A percentile compares a stretch with the other conserved stretches of the same genome.
Evolutionary conservation across 73 alveolate species (phyloP).

Genomic region (Breviolum minutum): DNA sequence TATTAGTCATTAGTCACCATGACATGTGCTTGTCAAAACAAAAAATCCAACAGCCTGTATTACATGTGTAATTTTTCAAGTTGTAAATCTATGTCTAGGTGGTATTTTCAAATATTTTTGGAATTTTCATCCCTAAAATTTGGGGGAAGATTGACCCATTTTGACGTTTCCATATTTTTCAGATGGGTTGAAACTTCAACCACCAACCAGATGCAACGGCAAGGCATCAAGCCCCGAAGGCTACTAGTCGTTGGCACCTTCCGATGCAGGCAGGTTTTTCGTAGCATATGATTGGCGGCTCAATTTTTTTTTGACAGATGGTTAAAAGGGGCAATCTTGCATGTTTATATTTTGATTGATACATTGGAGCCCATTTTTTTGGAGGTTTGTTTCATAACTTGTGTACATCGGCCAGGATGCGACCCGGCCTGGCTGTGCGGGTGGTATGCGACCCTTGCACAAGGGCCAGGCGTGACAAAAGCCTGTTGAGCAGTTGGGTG

Average conservation of each 20-base stretch:
- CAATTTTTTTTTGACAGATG: too few relatives aligned
- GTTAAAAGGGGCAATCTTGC: background rate
- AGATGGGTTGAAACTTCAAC: too few relatives aligned
- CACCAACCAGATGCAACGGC: too few relatives aligned
- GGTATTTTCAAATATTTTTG: too few relatives aligned
- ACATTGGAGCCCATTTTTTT: background rate
- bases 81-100: too few relatives aligned
- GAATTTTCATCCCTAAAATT: too few relatives aligned
- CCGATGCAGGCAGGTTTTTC: constrained; percentile 22
- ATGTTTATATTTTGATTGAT: background rate
- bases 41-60: too few relatives aligned
- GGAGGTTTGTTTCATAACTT: background rate
- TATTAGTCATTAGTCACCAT: too few relatives aligned
- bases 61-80: too few relatives aligned
- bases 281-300: background rate
- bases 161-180: too few relatives aligned
- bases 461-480: constrained; percentile 12
- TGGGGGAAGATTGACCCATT: too few relatives aligned
- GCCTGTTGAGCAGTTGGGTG: background rate
- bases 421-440: constrained; percentile 78
- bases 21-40: too few relatives aligned
- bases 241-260: background rate
- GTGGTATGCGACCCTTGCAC: constrained; percentile 43
- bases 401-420: constrained; percentile 3
- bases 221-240: background rate